Evolutionary conservation across 2,329 filamentous ascomycete genomes (phyloP).

Genomic region (Phialophora expanda): DNA sequence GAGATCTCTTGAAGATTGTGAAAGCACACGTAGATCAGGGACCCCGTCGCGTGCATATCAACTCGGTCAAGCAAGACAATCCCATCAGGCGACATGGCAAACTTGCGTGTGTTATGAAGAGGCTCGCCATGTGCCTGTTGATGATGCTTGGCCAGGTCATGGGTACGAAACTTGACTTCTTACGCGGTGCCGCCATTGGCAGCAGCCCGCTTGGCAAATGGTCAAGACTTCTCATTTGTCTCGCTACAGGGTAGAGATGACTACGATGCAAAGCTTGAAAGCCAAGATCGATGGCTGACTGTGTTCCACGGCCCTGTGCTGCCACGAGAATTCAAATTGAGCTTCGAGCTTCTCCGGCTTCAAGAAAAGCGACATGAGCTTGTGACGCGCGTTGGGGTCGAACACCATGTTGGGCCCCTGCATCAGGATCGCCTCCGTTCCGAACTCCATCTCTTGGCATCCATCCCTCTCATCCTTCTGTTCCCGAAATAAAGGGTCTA

Average conservation of each 20-base stretch:
- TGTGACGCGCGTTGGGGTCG: background rate
- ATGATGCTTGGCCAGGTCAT: background rate
- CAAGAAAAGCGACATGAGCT: background rate
- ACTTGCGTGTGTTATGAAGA: background rate
- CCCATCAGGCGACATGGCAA: background rate
- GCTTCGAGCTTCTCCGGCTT: background rate
- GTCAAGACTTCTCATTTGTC: background rate
- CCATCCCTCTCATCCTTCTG: background rate
- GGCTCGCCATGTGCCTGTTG: background rate
- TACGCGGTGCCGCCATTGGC: conserved; percentile 2
- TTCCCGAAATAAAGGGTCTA: background rate
- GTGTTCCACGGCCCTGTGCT: background rate
- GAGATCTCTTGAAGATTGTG: background rate
- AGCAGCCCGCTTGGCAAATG: background rate
- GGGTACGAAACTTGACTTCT: background rate
- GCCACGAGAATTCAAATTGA: background rate
- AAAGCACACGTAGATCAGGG: conserved; percentile 5
- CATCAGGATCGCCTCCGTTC: conserved; percentile 8
- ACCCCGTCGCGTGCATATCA: background rate
- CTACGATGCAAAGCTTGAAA: background rate
- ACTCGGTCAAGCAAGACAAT: background rate
- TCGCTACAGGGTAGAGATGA: background rate
- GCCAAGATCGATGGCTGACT: conserved; percentile 5
- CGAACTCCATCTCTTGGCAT: conserved; percentile 16
- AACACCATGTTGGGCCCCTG: conserved; percentile 1